Evolutionary conservation across 257 asterid genomes (phyloP).

Genomic region (Petunia secreta): DNA sequence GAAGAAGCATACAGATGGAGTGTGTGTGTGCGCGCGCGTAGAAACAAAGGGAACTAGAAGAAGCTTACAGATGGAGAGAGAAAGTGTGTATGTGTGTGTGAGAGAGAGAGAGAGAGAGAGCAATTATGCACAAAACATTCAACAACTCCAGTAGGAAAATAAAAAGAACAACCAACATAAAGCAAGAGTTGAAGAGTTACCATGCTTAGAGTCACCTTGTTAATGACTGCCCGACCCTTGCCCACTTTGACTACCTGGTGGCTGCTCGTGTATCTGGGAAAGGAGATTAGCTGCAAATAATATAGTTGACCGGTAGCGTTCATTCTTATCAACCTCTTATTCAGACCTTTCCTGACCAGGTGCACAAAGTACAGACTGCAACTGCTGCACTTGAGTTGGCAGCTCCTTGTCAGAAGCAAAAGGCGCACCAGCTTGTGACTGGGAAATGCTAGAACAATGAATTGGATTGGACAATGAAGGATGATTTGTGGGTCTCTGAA

Average conservation of each 20-base stretch:
- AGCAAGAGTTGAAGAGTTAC: slow-evolving; percentile 46
- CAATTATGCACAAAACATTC: no score
- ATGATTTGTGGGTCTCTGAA: slow-evolving; percentile 59
- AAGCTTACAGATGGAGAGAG: no score
- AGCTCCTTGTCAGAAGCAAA: slow-evolving; percentile 47
- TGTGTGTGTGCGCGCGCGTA: no score
- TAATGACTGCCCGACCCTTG: slow-evolving; percentile 70
- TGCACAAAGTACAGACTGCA: slow-evolving; percentile 58
- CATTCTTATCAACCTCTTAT: slow-evolving; percentile 85
- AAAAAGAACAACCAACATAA: background rate
- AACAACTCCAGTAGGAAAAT: no score
- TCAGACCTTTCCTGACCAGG: slow-evolving; percentile 62
- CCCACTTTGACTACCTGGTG: slow-evolving; percentile 64
- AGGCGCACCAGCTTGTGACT: slow-evolving; percentile 50
- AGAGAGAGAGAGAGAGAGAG: no score
- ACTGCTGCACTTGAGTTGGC: slow-evolving; percentile 58
- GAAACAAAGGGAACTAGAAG: no score
- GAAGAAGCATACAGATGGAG: no score
- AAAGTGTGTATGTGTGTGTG: no score
- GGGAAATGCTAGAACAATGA: slow-evolving; percentile 46
- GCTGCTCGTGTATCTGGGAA: slow-evolving; percentile 77
- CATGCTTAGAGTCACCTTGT: slow-evolving; percentile 48
- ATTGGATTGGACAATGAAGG: slow-evolving; percentile 49
- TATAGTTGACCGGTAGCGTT: slow-evolving; percentile 83
- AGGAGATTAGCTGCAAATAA: slow-evolving; percentile 91